phyloP scores from a whole-genome alignment of 2,329 filamentous ascomycete species.

The Colletotrichum caudatum region DNA sequence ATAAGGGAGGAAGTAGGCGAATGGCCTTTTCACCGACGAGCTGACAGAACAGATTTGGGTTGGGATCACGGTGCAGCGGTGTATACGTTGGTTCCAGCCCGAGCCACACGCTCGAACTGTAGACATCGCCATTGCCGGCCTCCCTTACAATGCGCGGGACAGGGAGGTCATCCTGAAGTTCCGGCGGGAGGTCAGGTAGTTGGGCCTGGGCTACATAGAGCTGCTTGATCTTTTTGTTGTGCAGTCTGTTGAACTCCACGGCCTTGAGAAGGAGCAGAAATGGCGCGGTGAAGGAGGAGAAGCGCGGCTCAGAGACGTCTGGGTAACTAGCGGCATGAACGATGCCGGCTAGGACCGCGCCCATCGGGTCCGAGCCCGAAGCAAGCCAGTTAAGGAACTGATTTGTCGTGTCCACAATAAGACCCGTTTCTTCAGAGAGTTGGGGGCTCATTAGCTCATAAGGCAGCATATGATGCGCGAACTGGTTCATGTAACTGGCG shows the following conservation, averaged over 20 bases:
- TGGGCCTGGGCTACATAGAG: conserved; percentile 90
- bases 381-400: conserved; percentile 41
- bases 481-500: conserved; percentile 43
- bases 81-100: conserved; percentile 89
- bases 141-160: conserved; percentile 72
- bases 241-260: conserved; percentile 58
- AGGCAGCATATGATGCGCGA: conserved; percentile 43
- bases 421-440: conserved; percentile 24
- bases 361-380: conserved; percentile 43
- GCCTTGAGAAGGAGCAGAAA: conserved; percentile 74
- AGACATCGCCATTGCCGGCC: conserved; percentile 84
- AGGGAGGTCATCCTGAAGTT: conserved; percentile 74
- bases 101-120: conserved; percentile 88
- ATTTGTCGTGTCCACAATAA: conserved; percentile 16
- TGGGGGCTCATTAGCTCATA: conserved; percentile 49
- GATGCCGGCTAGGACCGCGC: conserved; percentile 50
- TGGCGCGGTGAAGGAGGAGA: conserved; percentile 70
- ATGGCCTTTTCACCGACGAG: conserved; percentile 79
- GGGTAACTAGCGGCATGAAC: conserved; percentile 47
- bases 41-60: conserved; percentile 93
- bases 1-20: conserved; percentile 74
- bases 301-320: conserved; percentile 51
- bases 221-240: conserved; percentile 46
- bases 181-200: conserved; percentile 73
- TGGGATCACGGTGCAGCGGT: conserved; percentile 91